Conservation (phyloP, 352 stramenopile genomes). For the Blastocystis sp. region DNA sequence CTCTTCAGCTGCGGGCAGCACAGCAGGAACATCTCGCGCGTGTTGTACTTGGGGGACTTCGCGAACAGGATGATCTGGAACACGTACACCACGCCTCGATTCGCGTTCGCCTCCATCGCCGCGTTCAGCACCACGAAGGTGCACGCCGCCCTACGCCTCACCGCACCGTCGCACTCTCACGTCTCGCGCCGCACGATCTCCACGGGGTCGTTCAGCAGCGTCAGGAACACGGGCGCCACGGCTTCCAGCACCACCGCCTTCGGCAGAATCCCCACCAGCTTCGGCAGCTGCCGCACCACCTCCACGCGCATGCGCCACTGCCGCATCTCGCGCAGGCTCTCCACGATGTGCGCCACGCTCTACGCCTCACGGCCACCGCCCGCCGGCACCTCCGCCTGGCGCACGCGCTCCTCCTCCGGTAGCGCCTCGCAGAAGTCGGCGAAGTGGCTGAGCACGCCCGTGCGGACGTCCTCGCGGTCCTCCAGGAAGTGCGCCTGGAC, state of each 20-base stretch:
- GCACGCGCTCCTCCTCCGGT: neutral
- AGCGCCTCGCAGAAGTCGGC: constrained; percentile 34
- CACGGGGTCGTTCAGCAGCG: constrained; percentile 39
- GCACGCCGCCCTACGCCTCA: constrained; percentile 19
- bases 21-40: constrained; percentile 28
- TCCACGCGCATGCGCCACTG: constrained; percentile 23
- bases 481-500: constrained; percentile 40
- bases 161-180: neutral
- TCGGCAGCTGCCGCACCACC: constrained; percentile 32
- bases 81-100: constrained; percentile 15
- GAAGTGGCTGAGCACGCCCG: constrained; percentile 36
- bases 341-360: constrained; percentile 8
- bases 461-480: constrained; percentile 30
- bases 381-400: neutral
- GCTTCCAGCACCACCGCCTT: neutral
- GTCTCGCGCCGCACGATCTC: constrained; percentile 3
- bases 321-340: neutral
- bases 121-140: constrained; percentile 17
- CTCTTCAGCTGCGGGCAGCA: constrained; percentile 14
- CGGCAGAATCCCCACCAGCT: neutral
- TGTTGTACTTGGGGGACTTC: constrained; percentile 55
- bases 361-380: neutral
- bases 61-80: constrained; percentile 49
- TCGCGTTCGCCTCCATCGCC: constrained; percentile 14
- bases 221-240: constrained; percentile 26